phyloP scores from a whole-genome alignment of 2,329 filamentous ascomycete genomes.

The Ophiocordyceps camponoti-saundersi region DNA sequence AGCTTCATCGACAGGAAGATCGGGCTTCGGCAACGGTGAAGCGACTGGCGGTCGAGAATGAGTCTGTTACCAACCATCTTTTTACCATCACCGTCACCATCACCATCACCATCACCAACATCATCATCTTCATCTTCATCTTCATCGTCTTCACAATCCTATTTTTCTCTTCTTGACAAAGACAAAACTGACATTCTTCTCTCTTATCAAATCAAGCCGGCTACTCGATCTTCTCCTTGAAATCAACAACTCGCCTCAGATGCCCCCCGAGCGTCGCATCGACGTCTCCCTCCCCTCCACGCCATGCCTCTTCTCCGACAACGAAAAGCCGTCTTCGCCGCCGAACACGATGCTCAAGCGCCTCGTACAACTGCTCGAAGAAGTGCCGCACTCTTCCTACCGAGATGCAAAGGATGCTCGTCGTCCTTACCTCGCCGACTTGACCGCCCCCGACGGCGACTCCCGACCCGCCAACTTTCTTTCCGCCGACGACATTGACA shows the following conservation, averaged over 20 bases:
- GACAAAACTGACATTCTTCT: background rate
- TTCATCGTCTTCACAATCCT: too few species aligned
- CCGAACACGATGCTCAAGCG: conserved; percentile 27
- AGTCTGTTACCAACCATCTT: conserved; percentile 55
- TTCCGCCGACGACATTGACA: conserved; percentile 52
- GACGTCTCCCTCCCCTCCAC: conserved; percentile 40
- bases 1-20: conserved; percentile 65
- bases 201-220: conserved; percentile 46
- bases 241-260: conserved; percentile 68
- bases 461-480: conserved; percentile 48
- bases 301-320: conserved; percentile 14
- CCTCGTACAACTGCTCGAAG: conserved; percentile 29
- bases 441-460: conserved; percentile 31
- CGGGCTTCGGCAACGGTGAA: conserved; percentile 67
- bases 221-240: conserved; percentile 78
- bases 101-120: background rate
- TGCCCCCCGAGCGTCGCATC: conserved; percentile 58
- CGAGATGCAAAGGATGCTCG: conserved; percentile 43
- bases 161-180: background rate
- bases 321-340: conserved; percentile 16
- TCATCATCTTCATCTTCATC: too few species aligned
- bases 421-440: conserved; percentile 35
- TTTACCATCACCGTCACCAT: background rate
- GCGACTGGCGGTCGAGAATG: conserved; percentile 76
- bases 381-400: conserved; percentile 34